Base-by-base conservation (phyloP, 169 alveolate species). In the Miamiensis avidus region DNA sequence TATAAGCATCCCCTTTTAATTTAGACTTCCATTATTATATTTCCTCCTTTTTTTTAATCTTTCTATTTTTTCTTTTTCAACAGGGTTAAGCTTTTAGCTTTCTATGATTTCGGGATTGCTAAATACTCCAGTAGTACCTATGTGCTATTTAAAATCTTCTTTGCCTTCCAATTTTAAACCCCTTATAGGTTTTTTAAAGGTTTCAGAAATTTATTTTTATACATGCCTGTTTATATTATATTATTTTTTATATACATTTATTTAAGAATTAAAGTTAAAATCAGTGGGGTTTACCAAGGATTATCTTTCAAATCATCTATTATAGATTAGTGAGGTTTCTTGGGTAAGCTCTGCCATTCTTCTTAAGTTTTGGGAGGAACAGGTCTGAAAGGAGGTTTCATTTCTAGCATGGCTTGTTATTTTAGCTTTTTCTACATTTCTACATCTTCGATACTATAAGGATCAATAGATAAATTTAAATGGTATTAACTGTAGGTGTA, bases 391-490 rank as follows among this genome's bases (percentile, higher is more conserved):
- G 74, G n/a, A 79, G 84, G 84, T 65, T 79, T 79, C 16, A 29
- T 25, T 28, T 25, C 16, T n/a, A 79, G 20, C 20, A 49, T 79
- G 34, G 31, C 76, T 49, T 34, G 28, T 25, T 64, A 28, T 29
- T 49, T 29, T 49, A 49, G 6, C 0, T 79, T 49, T 34, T 15
- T n/a, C 1, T 34, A 32, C 29, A 77, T 82, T n/a, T 75, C 34
- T 78, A 86, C 92, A 29, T 91, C 83, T 76, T 91, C 92, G 30
- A 84, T 82, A 25, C 86, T 83, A 16, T 82, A 30, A 26, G 95
- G 95, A 64, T 79, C 84, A 33, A 91, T 87, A 25, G 93, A 88
- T 0, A 88, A 78, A 31, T 90, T 34, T n/a, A 91, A 73, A 82
- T 75, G 77, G 0, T 88, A 88, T 29, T 65, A 75, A 11, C 92